Percentiles rank a stretch among this genome's conserved stretches.
Conservation (phyloP, 768 basidiomycete species). For the Rhizopogon roseolus region DNA sequence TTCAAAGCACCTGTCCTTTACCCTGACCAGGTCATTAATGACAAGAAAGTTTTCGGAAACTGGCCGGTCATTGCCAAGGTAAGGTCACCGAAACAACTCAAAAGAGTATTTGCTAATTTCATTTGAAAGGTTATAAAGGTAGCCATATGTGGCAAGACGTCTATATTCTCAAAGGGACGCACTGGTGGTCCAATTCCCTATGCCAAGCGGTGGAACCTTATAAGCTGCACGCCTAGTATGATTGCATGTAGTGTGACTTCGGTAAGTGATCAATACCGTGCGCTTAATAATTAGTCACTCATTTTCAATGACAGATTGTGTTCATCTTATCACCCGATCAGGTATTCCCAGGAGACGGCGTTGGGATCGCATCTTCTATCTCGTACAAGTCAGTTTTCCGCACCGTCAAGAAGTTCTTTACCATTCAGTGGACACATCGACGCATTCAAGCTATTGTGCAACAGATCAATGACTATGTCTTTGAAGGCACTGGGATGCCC, state of each 20-base stretch:
- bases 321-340: constrained; percentile 2
- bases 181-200: not conserved
- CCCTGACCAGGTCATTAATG: not conserved
- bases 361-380: not conserved
- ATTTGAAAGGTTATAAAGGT: constrained; percentile 2
- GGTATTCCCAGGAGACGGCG: not conserved
- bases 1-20: not conserved
- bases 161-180: not conserved
- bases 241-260: not conserved
- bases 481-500: no score
- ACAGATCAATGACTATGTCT: not conserved
- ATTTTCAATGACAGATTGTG: not conserved
- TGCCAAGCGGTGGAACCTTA: not conserved
- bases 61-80: not conserved
- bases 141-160: not conserved
- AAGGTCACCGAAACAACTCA: not conserved
- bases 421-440: not conserved
- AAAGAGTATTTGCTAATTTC: not conserved
- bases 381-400: not conserved
- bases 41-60: constrained; percentile 1
- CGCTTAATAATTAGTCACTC: not conserved
- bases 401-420: not conserved
- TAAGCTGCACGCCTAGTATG: not conserved
- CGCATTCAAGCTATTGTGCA: not conserved
- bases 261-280: not conserved